A percentile compares a stretch with the other conserved stretches of the same genome.
Evolutionary conservation across 2,329 filamentous ascomycete species (phyloP).

Genomic region (Furcasterigmium furcatum): DNA sequence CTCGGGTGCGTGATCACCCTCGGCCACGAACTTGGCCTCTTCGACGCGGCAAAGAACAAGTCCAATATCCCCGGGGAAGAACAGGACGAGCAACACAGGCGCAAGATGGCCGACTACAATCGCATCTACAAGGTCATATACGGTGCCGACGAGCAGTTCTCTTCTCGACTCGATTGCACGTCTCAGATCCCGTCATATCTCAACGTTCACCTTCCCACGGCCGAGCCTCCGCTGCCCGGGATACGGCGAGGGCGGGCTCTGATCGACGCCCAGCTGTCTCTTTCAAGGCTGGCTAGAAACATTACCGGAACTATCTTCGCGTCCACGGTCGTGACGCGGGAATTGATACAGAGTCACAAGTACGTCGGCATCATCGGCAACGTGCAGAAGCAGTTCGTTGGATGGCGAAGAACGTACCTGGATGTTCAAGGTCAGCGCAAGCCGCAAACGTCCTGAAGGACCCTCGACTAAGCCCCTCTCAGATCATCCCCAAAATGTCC

Average conservation of each 20-base stretch:
- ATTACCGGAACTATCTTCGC: too few relatives aligned
- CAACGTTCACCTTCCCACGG: neutral
- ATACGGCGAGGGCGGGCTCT: too few relatives aligned
- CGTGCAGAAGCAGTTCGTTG: conserved; percentile 1
- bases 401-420: neutral
- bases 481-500: neutral
- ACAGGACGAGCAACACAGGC: too few relatives aligned
- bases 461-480: too few relatives aligned
- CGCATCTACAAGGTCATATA: neutral
- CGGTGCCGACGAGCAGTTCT: conserved; percentile 1
- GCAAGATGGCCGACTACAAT: conserved; percentile 25
- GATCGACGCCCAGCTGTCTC: too few relatives aligned
- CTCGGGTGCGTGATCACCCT: conserved; percentile 50
- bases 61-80: too few relatives aligned
- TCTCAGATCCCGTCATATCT: neutral
- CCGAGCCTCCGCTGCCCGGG: too few relatives aligned
- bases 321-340: conserved; percentile 21
- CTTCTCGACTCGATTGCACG: neutral
- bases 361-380: conserved; percentile 23
- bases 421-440: neutral
- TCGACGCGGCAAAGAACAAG: conserved; percentile 31
- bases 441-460: too few relatives aligned
- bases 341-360: conserved; percentile 39
- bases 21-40: conserved; percentile 48
- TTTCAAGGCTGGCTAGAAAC: too few relatives aligned